Conservation (phyloP, 306 rosid genomes). For the Boehmeria nivea region DNA sequence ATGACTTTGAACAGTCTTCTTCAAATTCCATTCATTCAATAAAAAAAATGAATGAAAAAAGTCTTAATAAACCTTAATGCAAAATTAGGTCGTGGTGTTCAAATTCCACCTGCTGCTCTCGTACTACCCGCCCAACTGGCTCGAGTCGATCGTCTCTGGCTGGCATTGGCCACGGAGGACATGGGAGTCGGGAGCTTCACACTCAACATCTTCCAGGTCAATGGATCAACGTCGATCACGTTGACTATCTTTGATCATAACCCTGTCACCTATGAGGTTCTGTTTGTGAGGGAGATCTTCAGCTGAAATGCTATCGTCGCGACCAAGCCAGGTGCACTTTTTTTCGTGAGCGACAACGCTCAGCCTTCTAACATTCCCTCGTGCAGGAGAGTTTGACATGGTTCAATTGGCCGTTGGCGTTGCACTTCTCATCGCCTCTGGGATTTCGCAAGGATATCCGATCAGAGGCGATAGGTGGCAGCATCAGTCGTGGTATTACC, state of each 20-base stretch:
- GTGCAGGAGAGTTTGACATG: slow-evolving; percentile 52
- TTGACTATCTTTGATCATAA: slow-evolving; percentile 89
- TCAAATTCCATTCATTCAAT: too few species aligned
- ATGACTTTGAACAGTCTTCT: too few species aligned
- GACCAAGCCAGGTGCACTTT: background rate
- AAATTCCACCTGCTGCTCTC: slow-evolving; percentile 80
- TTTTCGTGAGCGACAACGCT: too few species aligned
- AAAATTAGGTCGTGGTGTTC: slow-evolving; percentile 66
- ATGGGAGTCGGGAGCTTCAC: slow-evolving; percentile 85
- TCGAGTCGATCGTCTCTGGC: slow-evolving; percentile 79
- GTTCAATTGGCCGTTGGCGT: slow-evolving; percentile 31
- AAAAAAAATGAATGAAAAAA: too few species aligned
- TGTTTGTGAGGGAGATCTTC: slow-evolving; percentile 71
- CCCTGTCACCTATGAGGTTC: slow-evolving; percentile 76
- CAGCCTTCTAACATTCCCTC: slow-evolving; percentile 50
- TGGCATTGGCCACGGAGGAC: slow-evolving; percentile 85
- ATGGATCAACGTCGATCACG: slow-evolving; percentile 74
- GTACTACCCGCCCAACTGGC: slow-evolving; percentile 77
- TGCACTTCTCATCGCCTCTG: slow-evolving; percentile 66
- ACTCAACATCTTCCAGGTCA: slow-evolving; percentile 68
- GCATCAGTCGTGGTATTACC: too few species aligned
- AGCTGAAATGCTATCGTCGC: slow-evolving; percentile 33
- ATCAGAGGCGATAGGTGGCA: slow-evolving; percentile 36
- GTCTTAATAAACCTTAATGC: too few species aligned
- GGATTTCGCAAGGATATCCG: slow-evolving; percentile 42